phyloP scores from a whole-genome alignment of 2,329 filamentous ascomycete genomes.

The Aspergillus brunneoviolaceus region DNA sequence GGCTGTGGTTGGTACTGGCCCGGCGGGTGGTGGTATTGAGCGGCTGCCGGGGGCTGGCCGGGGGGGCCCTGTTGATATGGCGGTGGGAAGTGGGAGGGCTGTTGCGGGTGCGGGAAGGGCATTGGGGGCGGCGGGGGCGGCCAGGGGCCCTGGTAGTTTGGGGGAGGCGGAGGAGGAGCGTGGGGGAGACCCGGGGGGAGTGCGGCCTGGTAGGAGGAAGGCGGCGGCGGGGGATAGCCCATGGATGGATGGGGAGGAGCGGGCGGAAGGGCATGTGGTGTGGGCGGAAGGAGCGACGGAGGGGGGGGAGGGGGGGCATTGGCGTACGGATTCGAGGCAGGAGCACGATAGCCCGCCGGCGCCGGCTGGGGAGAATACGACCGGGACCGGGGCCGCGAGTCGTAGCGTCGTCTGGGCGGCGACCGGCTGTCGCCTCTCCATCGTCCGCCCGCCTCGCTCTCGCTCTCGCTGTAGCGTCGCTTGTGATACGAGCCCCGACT shows the following conservation, averaged over 20 bases:
- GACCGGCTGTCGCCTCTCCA: slow-evolving; percentile 29
- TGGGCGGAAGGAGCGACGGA: not conserved
- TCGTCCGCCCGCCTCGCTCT: slow-evolving; percentile 29
- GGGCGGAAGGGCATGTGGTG: not conserved
- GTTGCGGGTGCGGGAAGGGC: slow-evolving; percentile 18
- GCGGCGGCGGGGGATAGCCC: slow-evolving; percentile 12
- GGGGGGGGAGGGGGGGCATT: slow-evolving; percentile 11
- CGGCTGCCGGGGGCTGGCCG: not conserved
- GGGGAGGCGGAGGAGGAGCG: slow-evolving; percentile 30
- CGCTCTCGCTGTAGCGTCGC: slow-evolving; percentile 42
- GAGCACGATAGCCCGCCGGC: not conserved
- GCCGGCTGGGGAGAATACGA: slow-evolving; percentile 35
- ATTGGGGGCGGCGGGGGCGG: slow-evolving; percentile 34
- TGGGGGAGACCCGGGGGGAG: slow-evolving; percentile 15
- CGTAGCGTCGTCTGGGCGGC: slow-evolving; percentile 20
- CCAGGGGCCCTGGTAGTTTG: slow-evolving; percentile 38
- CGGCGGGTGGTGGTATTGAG: not conserved
- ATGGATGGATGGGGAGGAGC: slow-evolving; percentile 22
- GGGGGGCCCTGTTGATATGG: slow-evolving; percentile 21
- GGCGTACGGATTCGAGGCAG: slow-evolving; percentile 4
- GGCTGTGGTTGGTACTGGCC: not conserved
- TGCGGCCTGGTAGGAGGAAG: not conserved
- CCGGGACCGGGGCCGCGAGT: slow-evolving; percentile 28
- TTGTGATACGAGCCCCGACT: slow-evolving; percentile 47
- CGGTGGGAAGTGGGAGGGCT: slow-evolving; percentile 21